Evolutionary conservation across 768 basidiomycete genomes (phyloP), one percentile per base, ranked within the genome.

Genomic region (Fomitopsis serialis): DNA sequence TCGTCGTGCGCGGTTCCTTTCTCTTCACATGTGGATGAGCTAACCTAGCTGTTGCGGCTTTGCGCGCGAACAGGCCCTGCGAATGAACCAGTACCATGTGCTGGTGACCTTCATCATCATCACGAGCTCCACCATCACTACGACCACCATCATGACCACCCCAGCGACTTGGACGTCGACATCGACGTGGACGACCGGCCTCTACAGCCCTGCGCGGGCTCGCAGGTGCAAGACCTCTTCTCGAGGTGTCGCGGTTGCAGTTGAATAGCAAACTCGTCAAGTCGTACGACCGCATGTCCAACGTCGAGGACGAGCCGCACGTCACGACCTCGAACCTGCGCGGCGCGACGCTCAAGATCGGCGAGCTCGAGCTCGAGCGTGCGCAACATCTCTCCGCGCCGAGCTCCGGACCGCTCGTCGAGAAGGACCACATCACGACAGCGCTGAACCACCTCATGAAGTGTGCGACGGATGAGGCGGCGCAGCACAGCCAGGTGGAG

Each of bases 381-480:
- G 82, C 83, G 8, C 84, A 90, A 61, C 95, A 98, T 70, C 79
- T 97, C 6, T 84, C 91, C 19, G 91, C 90, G 10, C 77, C 98
- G 60, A 91, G 94, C 65, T 92, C 90, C 0, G 96, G 96, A 9
- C 71, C 96, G 40, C 75, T 98, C 42, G 95, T 99, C 21, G 96
- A 99, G 68, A 88, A 89, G 65, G 75, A 82, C 21, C 87, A 95
- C 69, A 94, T 98, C 51, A 93, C 90, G 9, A 67, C 84, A 2
- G 96, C 98, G 73, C 85, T 99, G 54, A 95, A 84, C 60, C 81
- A 94, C 27, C 74, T 99, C 55, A 98, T 98, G 85, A 89, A 94
- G 61, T 88, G 85, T 58, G 87, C 94, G n/a, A 91, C 92, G 19
- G 92, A 96, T 63, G 96, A 97, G 72, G 93, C 95, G 13, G 85